Conservation (phyloP, 2,329 filamentous ascomycete genomes). For the Aspergillus sp. region DNA sequence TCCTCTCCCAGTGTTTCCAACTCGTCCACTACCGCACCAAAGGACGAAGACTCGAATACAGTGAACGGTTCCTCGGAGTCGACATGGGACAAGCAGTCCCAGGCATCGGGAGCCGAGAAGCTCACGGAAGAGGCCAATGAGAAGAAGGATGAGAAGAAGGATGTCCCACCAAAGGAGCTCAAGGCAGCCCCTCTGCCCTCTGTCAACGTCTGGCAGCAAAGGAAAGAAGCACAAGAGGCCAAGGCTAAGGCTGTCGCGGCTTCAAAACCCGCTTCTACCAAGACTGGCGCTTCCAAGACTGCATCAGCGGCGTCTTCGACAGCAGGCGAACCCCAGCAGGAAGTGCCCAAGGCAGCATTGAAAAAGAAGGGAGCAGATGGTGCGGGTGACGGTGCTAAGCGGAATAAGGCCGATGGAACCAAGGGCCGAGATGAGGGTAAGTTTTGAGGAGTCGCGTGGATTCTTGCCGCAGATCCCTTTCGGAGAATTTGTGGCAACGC, state of each 20-base stretch:
- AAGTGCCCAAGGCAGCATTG: conserved; percentile 29
- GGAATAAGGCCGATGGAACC: conserved; percentile 32
- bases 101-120: conserved; percentile 57
- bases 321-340: conserved; percentile 33
- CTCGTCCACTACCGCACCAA: conserved; percentile 48
- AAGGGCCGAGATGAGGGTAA: conserved; percentile 36
- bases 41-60: conserved; percentile 57
- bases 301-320: conserved; percentile 20
- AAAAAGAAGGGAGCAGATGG: conserved; percentile 37
- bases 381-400: conserved; percentile 23
- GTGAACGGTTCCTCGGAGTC: conserved; percentile 59
- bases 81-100: conserved; percentile 60
- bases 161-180: conserved; percentile 55
- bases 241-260: conserved; percentile 38
- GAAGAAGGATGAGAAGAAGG: conserved; percentile 52
- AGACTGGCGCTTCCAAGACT: conserved; percentile 20
- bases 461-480: neutral
- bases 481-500: no score
- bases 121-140: conserved; percentile 44
- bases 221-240: conserved; percentile 59
- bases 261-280: conserved; percentile 19
- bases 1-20: conserved; percentile 51
- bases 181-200: conserved; percentile 74
- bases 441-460: neutral
- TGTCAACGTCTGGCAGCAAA: conserved; percentile 83